Conservation (phyloP, 257 asterid genomes). For the Jacaranda copaia region DNA sequence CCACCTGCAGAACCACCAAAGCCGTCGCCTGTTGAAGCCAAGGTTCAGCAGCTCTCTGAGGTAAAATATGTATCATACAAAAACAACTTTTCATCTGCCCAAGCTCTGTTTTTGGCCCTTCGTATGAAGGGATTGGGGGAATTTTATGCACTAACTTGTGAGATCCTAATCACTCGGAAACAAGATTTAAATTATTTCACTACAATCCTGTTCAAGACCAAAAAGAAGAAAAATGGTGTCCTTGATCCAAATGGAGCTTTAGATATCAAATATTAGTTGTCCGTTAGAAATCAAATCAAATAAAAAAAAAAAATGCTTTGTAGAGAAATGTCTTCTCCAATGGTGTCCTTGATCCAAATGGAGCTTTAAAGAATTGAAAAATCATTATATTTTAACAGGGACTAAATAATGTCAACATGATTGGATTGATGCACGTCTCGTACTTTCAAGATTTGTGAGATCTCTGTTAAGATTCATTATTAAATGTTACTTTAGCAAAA, state of each 20-base stretch:
- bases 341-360: neutral
- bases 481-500: neutral
- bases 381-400: neutral
- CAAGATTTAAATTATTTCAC: neutral
- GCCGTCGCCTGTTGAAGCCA: conserved; percentile 76
- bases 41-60: conserved; percentile 89
- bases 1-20: conserved; percentile 50
- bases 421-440: neutral
- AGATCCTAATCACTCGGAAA: neutral
- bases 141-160: neutral
- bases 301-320: neutral
- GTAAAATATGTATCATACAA: conserved; percentile 35
- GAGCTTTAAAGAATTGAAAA: conserved; percentile 6
- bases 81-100: neutral
- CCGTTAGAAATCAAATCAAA: too few species aligned
- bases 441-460: neutral
- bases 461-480: neutral
- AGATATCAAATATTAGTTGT: too few species aligned
- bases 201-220: neutral
- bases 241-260: too few species aligned
- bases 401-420: neutral
- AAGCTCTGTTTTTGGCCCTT: neutral
- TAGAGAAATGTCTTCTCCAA: neutral
- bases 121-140: neutral
- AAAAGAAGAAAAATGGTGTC: neutral